phyloP scores from a whole-genome alignment of 106 monocot species.

The Dendrobium chrysotoxum region DNA sequence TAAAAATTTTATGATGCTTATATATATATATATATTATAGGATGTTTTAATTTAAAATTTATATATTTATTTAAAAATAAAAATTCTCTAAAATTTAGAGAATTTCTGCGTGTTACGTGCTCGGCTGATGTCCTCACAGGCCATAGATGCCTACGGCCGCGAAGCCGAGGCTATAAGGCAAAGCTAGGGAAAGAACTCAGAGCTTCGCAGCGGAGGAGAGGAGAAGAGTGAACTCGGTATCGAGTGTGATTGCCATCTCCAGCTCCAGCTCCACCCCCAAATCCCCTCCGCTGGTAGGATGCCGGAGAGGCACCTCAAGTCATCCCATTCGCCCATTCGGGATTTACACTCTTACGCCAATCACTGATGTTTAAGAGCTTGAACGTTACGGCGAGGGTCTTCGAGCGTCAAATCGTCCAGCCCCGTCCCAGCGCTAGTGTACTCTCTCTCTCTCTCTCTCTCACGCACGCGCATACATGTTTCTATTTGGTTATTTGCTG shows the following conservation, averaged over 20 bases:
- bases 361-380: constrained; percentile 64
- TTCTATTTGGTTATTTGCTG: too few species aligned
- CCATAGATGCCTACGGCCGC: neutral
- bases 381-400: constrained; percentile 84
- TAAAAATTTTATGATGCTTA: too few species aligned
- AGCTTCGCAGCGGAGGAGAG: neutral
- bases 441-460: constrained; percentile 19
- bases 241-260: neutral
- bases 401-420: constrained; percentile 90
- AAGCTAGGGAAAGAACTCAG: neutral
- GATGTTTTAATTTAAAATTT: neutral
- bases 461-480: too few species aligned
- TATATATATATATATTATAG: too few species aligned
- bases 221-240: neutral
- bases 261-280: neutral
- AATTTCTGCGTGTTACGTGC: neutral
- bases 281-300: neutral
- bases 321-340: neutral
- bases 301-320: neutral
- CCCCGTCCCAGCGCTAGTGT: constrained; percentile 84
- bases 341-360: neutral
- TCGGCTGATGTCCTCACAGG: neutral
- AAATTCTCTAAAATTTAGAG: too few species aligned
- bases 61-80: neutral
- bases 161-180: neutral